Evolutionary conservation across 371 early-diverging fungal species (phyloP), one percentile per base, ranked within the genome.

Genomic region (Batrachochytrium dendrobatidis): DNA sequence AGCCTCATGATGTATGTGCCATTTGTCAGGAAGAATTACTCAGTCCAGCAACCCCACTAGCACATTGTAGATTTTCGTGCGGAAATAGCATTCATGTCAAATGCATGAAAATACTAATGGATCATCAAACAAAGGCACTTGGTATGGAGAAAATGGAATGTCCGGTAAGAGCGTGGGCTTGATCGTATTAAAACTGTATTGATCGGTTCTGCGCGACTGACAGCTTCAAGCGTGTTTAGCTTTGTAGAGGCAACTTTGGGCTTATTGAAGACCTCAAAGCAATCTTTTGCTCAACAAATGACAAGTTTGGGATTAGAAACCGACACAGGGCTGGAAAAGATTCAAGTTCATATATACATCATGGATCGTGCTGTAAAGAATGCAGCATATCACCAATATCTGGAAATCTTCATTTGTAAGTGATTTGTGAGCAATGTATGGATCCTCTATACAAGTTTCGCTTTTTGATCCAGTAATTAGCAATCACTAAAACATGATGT

Each of bases 51-150:
- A 17, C 53, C 5, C 58, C 64, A 1, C 55, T 68, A 1, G 65
- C 67, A 1, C 63, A 72, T 58, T 76, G 76, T 64, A 58, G 61
- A 55, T 18, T 45, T 25, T 60, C 64, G 29, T 76, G 76, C 51
- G 76, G 76, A 17, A 76, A 76, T 56, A 66, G 63, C 59, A 50
- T 76, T 29, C 76, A 76, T 58, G 61, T 69, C 22, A 71, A 73
- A 43, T 76, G 76, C 56, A 63, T 73, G 56, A 66, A 66, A 46
- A 45, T 76, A 0, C 52, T 73, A 55, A 59, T 71, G 55, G 71
- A 76, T 24, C 76, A 76, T 52, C 69, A 72, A 53, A 61, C 63
- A 3, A 62, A 70, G 34, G 50, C 60, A 17, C 33, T 75, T 50
- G 71, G 69, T 0, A 28, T 64, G 39, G 68, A 65, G 12, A 45